These are phyloP conservation scores for Fraxinus pennsylvanica DNA, from an alignment of 257 asterid species.

Conservation along the genomic window DNA sequence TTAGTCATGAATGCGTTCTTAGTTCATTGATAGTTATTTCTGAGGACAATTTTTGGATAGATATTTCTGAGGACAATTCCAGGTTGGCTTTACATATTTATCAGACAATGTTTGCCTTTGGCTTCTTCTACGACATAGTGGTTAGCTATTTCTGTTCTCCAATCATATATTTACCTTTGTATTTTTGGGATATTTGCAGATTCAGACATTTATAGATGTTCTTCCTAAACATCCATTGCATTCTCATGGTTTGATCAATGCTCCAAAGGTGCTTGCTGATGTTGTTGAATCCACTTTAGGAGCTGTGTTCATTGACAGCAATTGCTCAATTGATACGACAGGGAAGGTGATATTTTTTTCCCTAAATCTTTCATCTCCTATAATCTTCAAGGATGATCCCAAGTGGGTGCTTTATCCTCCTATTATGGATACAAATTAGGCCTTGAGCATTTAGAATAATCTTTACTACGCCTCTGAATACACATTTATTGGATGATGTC, in stretches of 20 bases:
- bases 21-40: neutral
- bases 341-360: constrained; percentile 58
- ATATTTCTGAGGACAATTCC: neutral
- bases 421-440: neutral
- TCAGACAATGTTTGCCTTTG: neutral
- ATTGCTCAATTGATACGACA: constrained; percentile 59
- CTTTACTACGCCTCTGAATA: neutral
- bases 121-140: neutral
- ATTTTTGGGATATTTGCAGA: constrained; percentile 40
- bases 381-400: neutral
- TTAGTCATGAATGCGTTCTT: neutral
- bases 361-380: neutral
- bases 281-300: constrained; percentile 86
- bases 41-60: neutral
- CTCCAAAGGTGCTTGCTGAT: constrained; percentile 87
- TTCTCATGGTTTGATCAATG: constrained; percentile 71
- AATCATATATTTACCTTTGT: neutral
- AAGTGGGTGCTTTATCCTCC: neutral
- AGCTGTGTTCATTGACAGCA: constrained; percentile 74
- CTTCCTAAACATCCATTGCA: constrained; percentile 77
- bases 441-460: neutral
- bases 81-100: neutral
- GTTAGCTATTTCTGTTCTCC: constrained; percentile 3
- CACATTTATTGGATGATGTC: neutral
- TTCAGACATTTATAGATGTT: constrained; percentile 55